Base-by-base conservation (phyloP, 768 basidiomycete genomes). In the Phanerochaete carnosa region DNA sequence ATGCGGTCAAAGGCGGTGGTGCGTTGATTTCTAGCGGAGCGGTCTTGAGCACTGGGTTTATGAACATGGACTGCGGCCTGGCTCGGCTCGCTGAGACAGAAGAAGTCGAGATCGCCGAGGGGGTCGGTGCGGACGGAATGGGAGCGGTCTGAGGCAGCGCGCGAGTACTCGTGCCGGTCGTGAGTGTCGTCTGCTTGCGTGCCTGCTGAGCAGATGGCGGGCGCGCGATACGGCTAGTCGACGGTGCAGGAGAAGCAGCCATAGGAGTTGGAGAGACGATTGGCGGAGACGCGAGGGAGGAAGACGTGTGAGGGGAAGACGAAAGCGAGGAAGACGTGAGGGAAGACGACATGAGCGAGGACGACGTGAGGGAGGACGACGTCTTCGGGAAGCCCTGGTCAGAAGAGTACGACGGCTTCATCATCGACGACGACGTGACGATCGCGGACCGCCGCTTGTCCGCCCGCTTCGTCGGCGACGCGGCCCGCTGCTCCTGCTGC, bases 61-160 rank as follows among this genome's bases (percentile, higher is more conserved):
- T 72, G 69, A 92, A 80, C 83, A 93, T 84, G n/a, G 92, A 94
- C 62, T 92, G 89, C 23, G 92, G 92, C 5, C 92, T 85, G 35
- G 82, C 77, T 37, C 86, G 83, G 6, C 75, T 69, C 39, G 78
- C 69, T 13, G 76, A 60, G 61, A 61, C 46, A 71, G 45, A 1
- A 69, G 63, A 43, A 9, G 19, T 19, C 66, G 61, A 11, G 64
- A 16, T n/a, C 13, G 68, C 60, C 43, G 67, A 66, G 62, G 58
- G 62, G 53, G 59, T 68, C 60, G 66, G 39, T 23, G 22, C 3
- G 6, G 45, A 8, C 6, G 28, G n/a, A 45, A 30, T 23, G 13
- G 56, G 51, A 53, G 56, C 37, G 12, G 55, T 37, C 22, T 43
- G 35, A n/a, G 55, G 2, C 15, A 26, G 28, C 29, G 45, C 29